Percentiles rank a stretch among this genome's conserved stretches.
Conservation (phyloP, 208 protist species). For the Leishmania guyanensis region DNA sequence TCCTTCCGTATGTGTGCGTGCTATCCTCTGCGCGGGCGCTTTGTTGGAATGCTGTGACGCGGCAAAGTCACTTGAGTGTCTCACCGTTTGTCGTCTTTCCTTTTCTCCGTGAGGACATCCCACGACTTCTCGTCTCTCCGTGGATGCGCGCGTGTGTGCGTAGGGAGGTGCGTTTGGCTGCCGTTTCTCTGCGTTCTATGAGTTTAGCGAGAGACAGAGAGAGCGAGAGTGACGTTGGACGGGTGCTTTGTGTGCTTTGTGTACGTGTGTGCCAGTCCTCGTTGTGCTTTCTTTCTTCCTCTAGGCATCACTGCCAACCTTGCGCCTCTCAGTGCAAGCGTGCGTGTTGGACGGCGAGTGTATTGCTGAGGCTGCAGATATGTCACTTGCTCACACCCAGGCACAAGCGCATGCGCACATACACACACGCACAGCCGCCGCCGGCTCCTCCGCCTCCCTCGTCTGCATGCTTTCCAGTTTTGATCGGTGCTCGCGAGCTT, state of each 20-base stretch:
- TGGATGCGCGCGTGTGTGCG: not conserved
- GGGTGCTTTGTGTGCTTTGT: not conserved
- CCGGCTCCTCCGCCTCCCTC: not conserved
- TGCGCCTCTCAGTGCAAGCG: not conserved
- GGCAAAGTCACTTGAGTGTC: not conserved
- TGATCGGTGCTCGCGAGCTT: not conserved
- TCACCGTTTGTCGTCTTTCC: slow-evolving; percentile 2
- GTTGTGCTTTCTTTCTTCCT: not conserved
- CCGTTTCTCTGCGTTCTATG: not conserved
- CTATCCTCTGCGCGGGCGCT: not conserved
- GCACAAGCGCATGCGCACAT: not conserved
- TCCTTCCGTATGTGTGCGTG: not conserved
- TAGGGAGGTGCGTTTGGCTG: not conserved
- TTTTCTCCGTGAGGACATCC: slow-evolving; percentile 1
- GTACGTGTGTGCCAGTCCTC: not conserved
- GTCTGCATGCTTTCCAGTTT: slow-evolving; percentile 9
- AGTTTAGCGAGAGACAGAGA: not conserved
- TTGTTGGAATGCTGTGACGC: not conserved
- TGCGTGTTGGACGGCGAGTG: not conserved
- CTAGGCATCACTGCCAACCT: not conserved
- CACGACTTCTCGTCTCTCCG: not conserved
- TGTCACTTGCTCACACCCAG: not conserved
- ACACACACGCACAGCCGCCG: not conserved
- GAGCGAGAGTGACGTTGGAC: not conserved
- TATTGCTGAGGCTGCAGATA: not conserved